phyloP scores from a whole-genome alignment of 2,329 filamentous ascomycete species.

The Akanthomyces muscarius region DNA sequence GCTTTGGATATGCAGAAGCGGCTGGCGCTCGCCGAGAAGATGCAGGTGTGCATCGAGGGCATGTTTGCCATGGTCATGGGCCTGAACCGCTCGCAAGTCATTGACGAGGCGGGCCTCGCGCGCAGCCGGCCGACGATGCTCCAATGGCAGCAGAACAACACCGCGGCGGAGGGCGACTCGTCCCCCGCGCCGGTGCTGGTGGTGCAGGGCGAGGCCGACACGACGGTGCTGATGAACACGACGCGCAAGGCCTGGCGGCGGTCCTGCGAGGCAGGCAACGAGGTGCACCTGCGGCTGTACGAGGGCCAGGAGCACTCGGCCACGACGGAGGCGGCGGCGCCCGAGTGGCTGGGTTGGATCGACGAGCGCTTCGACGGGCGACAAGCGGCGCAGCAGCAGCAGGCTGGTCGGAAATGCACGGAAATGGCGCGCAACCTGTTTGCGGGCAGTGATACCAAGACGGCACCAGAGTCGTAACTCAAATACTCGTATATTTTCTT shows the following conservation, averaged over 20 bases:
- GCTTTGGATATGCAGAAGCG: constrained; percentile 3
- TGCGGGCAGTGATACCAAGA: background rate
- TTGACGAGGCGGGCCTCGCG: background rate
- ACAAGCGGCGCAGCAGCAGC: no score
- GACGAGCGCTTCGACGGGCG: constrained; percentile 7
- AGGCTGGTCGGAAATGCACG: background rate
- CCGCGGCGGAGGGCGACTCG: constrained; percentile 10
- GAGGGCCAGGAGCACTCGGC: constrained; percentile 13
- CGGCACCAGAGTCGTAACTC: background rate
- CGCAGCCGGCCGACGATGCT: background rate
- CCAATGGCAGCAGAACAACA: constrained; percentile 12
- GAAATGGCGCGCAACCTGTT: background rate
- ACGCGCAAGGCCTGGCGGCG: constrained; percentile 8
- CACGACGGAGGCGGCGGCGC: background rate
- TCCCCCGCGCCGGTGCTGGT: constrained; percentile 20
- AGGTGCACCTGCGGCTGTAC: constrained; percentile 18
- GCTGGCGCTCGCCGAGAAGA: constrained; percentile 9
- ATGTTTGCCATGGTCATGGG: constrained; percentile 14
- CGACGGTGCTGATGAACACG: constrained; percentile 11
- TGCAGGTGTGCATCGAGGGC: constrained; percentile 16
- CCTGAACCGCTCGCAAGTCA: background rate
- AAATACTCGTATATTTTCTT: no score
- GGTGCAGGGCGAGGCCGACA: constrained; percentile 17
- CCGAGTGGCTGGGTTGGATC: constrained; percentile 16
- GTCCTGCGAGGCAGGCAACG: constrained; percentile 15